phyloP scores from a whole-genome alignment of 768 basidiomycete species.

The Lanmaoa pseudosensibilis region DNA sequence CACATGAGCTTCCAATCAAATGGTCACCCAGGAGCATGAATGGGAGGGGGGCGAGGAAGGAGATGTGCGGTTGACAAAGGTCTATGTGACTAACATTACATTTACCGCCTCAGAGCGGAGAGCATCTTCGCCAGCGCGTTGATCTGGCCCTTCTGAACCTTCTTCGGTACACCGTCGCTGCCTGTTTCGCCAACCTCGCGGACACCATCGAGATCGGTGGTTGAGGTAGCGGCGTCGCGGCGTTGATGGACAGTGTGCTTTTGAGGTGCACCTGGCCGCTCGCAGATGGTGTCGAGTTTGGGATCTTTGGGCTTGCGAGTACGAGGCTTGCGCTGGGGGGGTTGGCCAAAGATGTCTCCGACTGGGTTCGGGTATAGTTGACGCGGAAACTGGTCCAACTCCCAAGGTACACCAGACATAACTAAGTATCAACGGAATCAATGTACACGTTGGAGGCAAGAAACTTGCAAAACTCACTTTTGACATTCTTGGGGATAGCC shows the following conservation, averaged over 20 bases:
- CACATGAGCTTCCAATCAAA: constrained; percentile 24
- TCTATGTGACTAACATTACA: constrained; percentile 31
- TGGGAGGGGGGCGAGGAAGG: not conserved
- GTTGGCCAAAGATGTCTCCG: constrained; percentile 58
- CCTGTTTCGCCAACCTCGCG: constrained; percentile 22
- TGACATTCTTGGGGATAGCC: constrained; percentile 68
- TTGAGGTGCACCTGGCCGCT: constrained; percentile 51
- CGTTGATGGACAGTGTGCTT: constrained; percentile 51
- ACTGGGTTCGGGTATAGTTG: constrained; percentile 60
- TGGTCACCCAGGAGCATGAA: constrained; percentile 5
- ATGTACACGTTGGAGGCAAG: not conserved
- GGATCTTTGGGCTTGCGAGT: constrained; percentile 67
- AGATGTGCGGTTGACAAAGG: constrained; percentile 7
- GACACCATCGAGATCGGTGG: constrained; percentile 59
- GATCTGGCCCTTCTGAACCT: constrained; percentile 89
- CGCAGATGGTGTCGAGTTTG: constrained; percentile 72
- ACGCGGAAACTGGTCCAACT: constrained; percentile 66
- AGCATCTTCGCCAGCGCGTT: constrained; percentile 90
- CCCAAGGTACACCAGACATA: constrained; percentile 78
- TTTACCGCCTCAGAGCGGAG: constrained; percentile 68
- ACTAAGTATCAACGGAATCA: constrained; percentile 41
- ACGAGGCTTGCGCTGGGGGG: constrained; percentile 61
- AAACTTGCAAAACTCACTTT: constrained; percentile 57
- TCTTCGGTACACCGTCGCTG: constrained; percentile 55
- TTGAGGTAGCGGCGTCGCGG: constrained; percentile 70